Evolutionary conservation across 805 yeast genomes (phyloP).

Genomic region (Nakazawaea pomicola): DNA sequence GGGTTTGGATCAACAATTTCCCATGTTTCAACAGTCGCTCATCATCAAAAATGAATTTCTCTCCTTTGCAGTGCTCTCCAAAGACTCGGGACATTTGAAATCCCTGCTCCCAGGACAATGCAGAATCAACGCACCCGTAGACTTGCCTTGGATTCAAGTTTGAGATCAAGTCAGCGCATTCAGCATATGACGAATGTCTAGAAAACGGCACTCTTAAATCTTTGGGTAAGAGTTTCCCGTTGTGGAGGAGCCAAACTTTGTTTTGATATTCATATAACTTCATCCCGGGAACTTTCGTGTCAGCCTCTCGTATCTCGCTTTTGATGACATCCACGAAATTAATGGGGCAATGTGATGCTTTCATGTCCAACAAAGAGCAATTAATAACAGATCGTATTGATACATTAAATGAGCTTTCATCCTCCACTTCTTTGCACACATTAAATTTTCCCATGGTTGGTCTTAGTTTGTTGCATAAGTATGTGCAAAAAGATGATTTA

Average conservation of each 20-base stretch:
- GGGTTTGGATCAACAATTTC: too few relatives aligned
- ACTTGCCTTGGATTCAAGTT: conserved; percentile 35
- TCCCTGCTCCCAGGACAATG: conserved; percentile 31
- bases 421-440: background rate
- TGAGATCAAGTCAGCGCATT: conserved; percentile 29
- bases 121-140: conserved; percentile 36
- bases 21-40: too few relatives aligned
- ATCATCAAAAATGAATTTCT: conserved; percentile 18
- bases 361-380: background rate
- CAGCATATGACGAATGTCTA: conserved; percentile 43
- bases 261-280: conserved; percentile 22
- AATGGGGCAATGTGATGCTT: background rate
- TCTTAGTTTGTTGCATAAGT: background rate
- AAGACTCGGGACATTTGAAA: conserved; percentile 35
- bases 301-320: background rate
- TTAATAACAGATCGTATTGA: conserved; percentile 5
- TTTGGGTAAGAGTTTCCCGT: conserved; percentile 28
- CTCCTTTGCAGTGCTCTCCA: conserved; percentile 28
- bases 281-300: conserved; percentile 16
- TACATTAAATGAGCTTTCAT: conserved; percentile 10
- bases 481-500: conserved; percentile 7
- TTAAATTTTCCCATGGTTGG: conserved; percentile 3
- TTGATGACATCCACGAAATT: background rate
- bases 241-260: conserved; percentile 18
- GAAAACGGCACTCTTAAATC: conserved; percentile 36